phyloP scores from a whole-genome alignment of 805 yeast species.

The Sugiyamaella marilandica region DNA sequence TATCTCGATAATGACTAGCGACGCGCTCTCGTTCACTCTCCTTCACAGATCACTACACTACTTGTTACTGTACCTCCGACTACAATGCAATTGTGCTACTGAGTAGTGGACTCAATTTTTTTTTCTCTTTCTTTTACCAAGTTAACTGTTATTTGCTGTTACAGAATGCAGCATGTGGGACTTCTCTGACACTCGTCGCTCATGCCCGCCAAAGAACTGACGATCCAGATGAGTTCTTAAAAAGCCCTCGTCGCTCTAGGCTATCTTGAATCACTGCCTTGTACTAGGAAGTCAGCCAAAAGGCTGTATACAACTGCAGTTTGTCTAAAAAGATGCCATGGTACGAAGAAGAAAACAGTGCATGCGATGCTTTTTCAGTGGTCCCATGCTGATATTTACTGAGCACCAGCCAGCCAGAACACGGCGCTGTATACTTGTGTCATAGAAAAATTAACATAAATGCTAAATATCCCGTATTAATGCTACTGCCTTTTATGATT shows the following conservation, averaged over 20 bases:
- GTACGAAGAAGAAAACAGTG: not conserved
- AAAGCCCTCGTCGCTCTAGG: slow-evolving; percentile 28
- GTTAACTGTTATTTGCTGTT: no score
- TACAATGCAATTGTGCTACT: no score
- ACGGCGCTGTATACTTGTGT: no score
- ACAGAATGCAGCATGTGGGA: slow-evolving; percentile 22
- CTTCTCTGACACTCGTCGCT: slow-evolving; percentile 33
- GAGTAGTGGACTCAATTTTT: no score
- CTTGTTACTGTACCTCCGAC: no score
- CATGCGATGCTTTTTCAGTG: not conserved
- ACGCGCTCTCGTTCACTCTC: no score
- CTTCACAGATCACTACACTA: no score
- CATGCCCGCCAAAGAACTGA: slow-evolving; percentile 14
- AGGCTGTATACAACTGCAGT: slow-evolving; percentile 21
- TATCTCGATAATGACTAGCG: no score
- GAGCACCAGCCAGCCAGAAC: not conserved
- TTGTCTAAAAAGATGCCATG: slow-evolving; percentile 26
- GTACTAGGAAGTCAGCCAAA: slow-evolving; percentile 14
- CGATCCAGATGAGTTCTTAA: slow-evolving; percentile 30
- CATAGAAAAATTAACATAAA: no score
- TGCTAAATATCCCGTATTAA: no score
- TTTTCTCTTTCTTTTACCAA: not conserved
- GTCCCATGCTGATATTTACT: not conserved
- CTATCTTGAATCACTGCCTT: slow-evolving; percentile 29
- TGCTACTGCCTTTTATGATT: no score